phyloP scores from a whole-genome alignment of 1,139 yeast species.

The Candida tropicalis region DNA sequence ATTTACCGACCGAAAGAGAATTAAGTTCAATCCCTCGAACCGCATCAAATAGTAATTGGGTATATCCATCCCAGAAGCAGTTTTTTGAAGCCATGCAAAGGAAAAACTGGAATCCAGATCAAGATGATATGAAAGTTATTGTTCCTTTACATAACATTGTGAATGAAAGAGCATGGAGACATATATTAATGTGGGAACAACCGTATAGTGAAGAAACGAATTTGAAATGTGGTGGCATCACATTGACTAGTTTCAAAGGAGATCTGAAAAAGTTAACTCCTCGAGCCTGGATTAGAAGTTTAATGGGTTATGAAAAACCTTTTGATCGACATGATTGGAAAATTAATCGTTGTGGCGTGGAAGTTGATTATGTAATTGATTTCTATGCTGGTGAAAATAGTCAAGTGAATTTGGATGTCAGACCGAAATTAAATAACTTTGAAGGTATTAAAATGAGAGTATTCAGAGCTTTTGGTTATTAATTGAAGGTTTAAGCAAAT shows the following conservation, averaged over 20 bases:
- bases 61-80: slow-evolving; percentile 94
- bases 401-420: slow-evolving; percentile 74
- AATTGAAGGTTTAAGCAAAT: background rate
- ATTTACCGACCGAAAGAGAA: slow-evolving; percentile 69
- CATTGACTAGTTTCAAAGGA: slow-evolving; percentile 85
- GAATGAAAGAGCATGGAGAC: slow-evolving; percentile 90
- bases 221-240: slow-evolving; percentile 75
- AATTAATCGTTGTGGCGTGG: slow-evolving; percentile 82
- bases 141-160: slow-evolving; percentile 95
- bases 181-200: slow-evolving; percentile 81
- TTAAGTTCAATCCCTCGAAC: slow-evolving; percentile 86
- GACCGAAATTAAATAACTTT: slow-evolving; percentile 81
- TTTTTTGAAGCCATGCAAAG: slow-evolving; percentile 93
- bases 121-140: slow-evolving; percentile 82
- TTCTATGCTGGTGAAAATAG: slow-evolving; percentile 72
- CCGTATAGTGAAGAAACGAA: slow-evolving; percentile 54
- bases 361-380: slow-evolving; percentile 89
- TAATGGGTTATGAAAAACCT: slow-evolving; percentile 73
- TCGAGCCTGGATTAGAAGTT: slow-evolving; percentile 74
- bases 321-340: slow-evolving; percentile 98
- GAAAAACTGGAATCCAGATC: slow-evolving; percentile 83
- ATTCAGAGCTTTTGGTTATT: slow-evolving; percentile 56
- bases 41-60: slow-evolving; percentile 68
- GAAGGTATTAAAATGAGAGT: slow-evolving; percentile 80
- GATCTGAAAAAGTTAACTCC: slow-evolving; percentile 86